phyloP scores from a whole-genome alignment of 305 asterid species.

The Fraxinus floribunda region DNA sequence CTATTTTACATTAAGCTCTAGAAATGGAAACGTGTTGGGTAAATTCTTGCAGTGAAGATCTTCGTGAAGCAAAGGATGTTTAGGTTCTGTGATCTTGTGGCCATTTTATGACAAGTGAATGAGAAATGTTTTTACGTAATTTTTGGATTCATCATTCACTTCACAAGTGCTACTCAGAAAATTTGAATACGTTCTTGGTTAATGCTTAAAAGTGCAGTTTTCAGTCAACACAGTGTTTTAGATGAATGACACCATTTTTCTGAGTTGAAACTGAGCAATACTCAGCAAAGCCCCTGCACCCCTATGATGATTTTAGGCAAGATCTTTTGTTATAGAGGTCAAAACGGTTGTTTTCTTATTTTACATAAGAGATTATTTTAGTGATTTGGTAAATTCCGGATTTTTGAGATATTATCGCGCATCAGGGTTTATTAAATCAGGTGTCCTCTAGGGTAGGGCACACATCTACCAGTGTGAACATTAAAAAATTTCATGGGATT shows the following conservation, averaged over 20 bases:
- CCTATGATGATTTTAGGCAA: background rate
- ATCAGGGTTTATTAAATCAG: background rate
- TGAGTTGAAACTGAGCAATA: background rate
- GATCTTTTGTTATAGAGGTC: background rate
- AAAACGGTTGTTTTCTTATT: background rate
- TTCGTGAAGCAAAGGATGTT: background rate
- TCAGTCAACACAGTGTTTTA: background rate
- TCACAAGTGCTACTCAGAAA: background rate
- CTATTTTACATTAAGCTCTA: background rate
- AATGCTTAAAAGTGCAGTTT: background rate
- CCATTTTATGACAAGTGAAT: background rate
- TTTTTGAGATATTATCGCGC: background rate
- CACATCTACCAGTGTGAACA: background rate
- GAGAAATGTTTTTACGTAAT: background rate
- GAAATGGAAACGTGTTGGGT: background rate
- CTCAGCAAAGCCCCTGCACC: background rate
- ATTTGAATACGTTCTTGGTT: background rate
- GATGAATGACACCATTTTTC: background rate
- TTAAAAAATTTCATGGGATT: background rate
- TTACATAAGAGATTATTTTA: background rate
- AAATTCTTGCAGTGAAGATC: background rate
- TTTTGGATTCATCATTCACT: background rate
- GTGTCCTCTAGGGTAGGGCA: background rate
- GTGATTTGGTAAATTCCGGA: background rate
- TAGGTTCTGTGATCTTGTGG: background rate